Evolutionary conservation across 805 yeast genomes (phyloP), one percentile per base, ranked within the genome.

Genomic region (Zygotorulaspora sp.): DNA sequence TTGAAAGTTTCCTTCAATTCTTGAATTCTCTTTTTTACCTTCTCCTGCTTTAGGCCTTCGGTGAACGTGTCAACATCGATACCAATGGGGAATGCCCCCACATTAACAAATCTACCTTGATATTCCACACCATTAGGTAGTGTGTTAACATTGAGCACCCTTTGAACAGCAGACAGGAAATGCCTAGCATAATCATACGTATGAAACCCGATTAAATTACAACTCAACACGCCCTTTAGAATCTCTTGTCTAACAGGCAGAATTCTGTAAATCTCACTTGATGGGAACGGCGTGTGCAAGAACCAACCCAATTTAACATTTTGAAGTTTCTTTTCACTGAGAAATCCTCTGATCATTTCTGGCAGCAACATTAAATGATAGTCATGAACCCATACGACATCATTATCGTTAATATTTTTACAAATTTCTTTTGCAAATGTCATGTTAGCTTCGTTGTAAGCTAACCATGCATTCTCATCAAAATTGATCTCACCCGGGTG

Each of bases 401-500:
- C 99, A 40, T 83, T 80, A 45, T 87, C 95, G 20, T 78, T 70
- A 26, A 84, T 80, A 50, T 77, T 77, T 14, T 72, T 64, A 8
- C 85, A 78, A 41, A 92, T 78, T 27, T 74, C 81, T 25, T 75
- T 68, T 9, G 96, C 92, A 67, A 92, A 92, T 43, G 75, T 68
- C 41, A 80, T 67, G 58, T 92, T 92, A 5, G 97, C 97, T 59
- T 87, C 92, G 39, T 87, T 83, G 61, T 92, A 92, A 1, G 97
- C 97, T 37, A 89, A 89, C 98, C 98, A 92, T 1, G 97, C 96
- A 45, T 77, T 78, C 60, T 92, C 98, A 63, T 92, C 98, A 57
- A 92, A 92, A 59, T 86, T 89, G 83, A 94, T 92, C 62, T 94
- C 98, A 44, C 97, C 98, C 0, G 99, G 98, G 58, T 92, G 98